Conservation (phyloP, 2,329 filamentous ascomycete species). For the Colletotrichum cordylinicola region DNA sequence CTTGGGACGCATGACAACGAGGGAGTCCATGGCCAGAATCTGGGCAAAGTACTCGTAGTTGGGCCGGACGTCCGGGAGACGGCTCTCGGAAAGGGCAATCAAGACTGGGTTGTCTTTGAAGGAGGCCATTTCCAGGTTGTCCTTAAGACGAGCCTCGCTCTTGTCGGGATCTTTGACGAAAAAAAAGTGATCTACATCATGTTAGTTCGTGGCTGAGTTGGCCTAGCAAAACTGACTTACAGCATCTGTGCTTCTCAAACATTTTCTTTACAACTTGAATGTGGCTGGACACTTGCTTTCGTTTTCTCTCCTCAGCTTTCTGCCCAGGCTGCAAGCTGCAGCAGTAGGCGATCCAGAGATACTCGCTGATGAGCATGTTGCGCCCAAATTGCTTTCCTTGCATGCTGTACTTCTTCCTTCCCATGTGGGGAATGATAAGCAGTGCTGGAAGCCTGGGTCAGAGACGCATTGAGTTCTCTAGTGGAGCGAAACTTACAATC, state of each 20-base stretch:
- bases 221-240: constrained; percentile 47
- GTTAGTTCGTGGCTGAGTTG: neutral
- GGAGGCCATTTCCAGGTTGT: constrained; percentile 51
- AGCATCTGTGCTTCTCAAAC: constrained; percentile 66
- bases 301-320: constrained; percentile 53
- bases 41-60: constrained; percentile 68
- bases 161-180: constrained; percentile 60
- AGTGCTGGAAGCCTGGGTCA: constrained; percentile 51
- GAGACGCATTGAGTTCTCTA: neutral
- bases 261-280: constrained; percentile 75
- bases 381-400: constrained; percentile 68
- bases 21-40: constrained; percentile 58
- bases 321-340: constrained; percentile 50
- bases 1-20: constrained; percentile 61
- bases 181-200: constrained; percentile 59
- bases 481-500: constrained; percentile 56
- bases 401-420: constrained; percentile 70
- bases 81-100: constrained; percentile 62
- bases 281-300: constrained; percentile 74
- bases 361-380: constrained; percentile 74
- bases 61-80: constrained; percentile 62
- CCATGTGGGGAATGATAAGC: constrained; percentile 70
- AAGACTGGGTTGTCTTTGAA: constrained; percentile 72
- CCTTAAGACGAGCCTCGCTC: constrained; percentile 55
- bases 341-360: constrained; percentile 64